Conservation (phyloP, 306 rosid genomes). For the Geum urbanum region DNA sequence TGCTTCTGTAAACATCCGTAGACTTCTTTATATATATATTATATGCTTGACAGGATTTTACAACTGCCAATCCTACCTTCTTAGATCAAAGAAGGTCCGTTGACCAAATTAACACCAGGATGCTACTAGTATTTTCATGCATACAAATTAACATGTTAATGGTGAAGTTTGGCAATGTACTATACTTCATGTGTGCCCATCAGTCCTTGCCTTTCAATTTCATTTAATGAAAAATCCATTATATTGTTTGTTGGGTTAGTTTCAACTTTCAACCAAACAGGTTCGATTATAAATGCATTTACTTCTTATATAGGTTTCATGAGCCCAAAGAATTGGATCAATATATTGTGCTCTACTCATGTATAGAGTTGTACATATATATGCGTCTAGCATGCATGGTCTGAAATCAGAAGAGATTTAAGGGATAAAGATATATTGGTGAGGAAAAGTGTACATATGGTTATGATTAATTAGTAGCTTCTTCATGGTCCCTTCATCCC, state of each 20-base stretch:
- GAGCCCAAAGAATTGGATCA: neutral
- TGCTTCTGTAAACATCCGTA: neutral
- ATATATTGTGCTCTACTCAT: too few species aligned
- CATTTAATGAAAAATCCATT: neutral
- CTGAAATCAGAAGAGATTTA: neutral
- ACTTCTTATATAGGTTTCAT: neutral
- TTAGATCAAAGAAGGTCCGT: neutral
- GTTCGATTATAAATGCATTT: neutral
- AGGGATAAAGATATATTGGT: too few species aligned
- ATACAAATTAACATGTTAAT: neutral
- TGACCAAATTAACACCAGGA: neutral
- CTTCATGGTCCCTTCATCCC: too few species aligned
- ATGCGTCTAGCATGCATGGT: neutral
- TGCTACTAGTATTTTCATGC: neutral
- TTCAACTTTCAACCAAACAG: conserved; percentile 1
- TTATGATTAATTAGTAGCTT: too few species aligned
- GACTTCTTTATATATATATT: too few species aligned
- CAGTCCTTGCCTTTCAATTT: neutral
- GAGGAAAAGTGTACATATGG: neutral
- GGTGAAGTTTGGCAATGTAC: neutral
- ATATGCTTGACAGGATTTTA: neutral
- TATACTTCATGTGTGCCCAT: neutral
- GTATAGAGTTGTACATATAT: neutral
- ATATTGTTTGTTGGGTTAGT: neutral
- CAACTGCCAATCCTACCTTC: neutral